Evolutionary conservation across 495 filamentous ascomycete species (phyloP).

Genomic region (Ascodesmis nigricans): DNA sequence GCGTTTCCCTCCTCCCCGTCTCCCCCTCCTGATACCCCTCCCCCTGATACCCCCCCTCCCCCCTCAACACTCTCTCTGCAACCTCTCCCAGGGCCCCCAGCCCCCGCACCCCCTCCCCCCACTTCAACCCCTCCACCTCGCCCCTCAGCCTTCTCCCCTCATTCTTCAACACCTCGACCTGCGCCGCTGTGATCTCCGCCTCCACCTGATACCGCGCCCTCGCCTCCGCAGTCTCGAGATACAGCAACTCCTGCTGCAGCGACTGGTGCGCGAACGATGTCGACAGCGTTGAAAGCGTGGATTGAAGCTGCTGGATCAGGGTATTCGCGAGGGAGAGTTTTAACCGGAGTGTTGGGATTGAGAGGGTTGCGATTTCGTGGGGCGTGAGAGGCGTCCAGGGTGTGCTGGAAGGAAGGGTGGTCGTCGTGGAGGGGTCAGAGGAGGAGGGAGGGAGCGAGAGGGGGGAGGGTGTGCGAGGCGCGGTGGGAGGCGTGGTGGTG

Average conservation of each 20-base stretch:
- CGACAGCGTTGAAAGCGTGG: conserved; percentile 12
- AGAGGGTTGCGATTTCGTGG: conserved; percentile 15
- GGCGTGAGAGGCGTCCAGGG: conserved; percentile 13
- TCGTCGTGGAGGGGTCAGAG: no score
- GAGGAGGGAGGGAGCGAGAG: no score
- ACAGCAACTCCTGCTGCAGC: conserved; percentile 69
- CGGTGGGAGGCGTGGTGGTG: no score
- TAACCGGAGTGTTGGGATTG: conserved; percentile 16
- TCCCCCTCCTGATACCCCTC: background rate
- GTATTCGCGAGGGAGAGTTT: conserved; percentile 19
- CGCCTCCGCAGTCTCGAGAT: conserved; percentile 67
- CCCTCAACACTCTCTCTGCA: conserved; percentile 59
- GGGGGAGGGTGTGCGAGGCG: no score
- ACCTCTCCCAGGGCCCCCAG: conserved; percentile 50
- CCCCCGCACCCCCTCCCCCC: conserved; percentile 42
- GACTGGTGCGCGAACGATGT: conserved; percentile 59
- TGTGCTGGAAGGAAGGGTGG: no score
- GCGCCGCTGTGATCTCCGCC: conserved; percentile 72
- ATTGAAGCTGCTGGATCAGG: conserved; percentile 15
- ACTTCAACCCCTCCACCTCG: conserved; percentile 45
- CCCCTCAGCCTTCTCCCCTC: conserved; percentile 44
- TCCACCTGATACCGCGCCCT: conserved; percentile 77
- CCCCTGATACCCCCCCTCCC: conserved; percentile 40
- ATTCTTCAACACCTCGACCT: conserved; percentile 70
- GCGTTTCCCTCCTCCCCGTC: background rate